Base-by-base conservation (phyloP, 257 asterid species). In the Agastache rugosa region DNA sequence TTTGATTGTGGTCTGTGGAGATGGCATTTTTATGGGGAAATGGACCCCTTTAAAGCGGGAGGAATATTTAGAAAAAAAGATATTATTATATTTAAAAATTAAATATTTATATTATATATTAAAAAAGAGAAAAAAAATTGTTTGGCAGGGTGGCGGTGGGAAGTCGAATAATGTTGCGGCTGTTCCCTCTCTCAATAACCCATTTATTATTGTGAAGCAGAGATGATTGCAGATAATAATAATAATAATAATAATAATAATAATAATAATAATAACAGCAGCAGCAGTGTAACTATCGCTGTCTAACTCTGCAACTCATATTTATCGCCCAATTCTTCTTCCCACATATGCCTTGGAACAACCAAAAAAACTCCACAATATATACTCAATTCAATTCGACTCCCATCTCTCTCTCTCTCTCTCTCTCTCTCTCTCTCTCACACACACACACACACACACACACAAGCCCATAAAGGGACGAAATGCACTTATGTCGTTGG, bases 151-250 rank as follows among this genome's bases (percentile, higher is more conserved):
- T 31, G 78, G 78, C 82, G 78, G 72, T 73, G 78, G 71, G 23
- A 31, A 72, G 66, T 73, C 66, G 11, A 77, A 67, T 77, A 55
- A 75, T 63, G 81, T 29, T 44, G 17, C 25, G 56, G 9, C 42
- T 63, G 31, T 37, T 39, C 11, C 44, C 42, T 55, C 78, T 81
- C 88, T 20, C 60, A 88, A 82, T 80, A 79, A 83, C 93, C 69
- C n/a, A 81, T 83, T 85, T 78, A 84, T 80, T 81, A 69, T 47
- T 54, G 22, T 34, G 35, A 31, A 53, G 17, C 65, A 80, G 59
- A 31, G 45, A 72, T 62, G 75, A 68, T 12, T 50, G 56, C 56
- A 50, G 56, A 50, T 11, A n/a, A 50, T n/a, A 48, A 39, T 48
- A 48, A 25, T 48, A 56, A 39, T 25, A n/a, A 50, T n/a, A 48